Evolutionary conservation across 2,329 filamentous ascomycete genomes (phyloP), one percentile per base, ranked within the genome.

Genomic region (Pleomassaria siparia): DNA sequence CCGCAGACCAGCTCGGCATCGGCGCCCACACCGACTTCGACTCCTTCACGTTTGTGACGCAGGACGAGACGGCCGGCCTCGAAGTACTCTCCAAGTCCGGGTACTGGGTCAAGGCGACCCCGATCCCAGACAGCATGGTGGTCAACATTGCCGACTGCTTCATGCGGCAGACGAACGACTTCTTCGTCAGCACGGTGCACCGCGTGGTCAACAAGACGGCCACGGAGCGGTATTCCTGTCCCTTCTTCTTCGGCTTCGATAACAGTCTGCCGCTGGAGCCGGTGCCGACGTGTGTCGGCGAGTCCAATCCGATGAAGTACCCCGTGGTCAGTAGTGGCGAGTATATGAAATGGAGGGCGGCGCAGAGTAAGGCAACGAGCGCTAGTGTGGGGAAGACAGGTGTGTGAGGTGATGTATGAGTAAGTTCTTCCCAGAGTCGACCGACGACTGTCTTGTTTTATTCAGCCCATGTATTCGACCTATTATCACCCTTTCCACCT

Each of bases 151-250:
- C 64, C 0, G 61, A 70, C 46, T 67, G 62, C 40, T 55, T 78
- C 55, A 73, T 74, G 65, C 66, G 75, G 13, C 73, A 73, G 53
- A 76, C 74, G 1, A 78, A 79, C 46, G 75, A 73, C 42, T 49
- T 52, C 43, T 78, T 74, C 42, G 59, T 74, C 30, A 74, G 71
- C 32, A 76, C 73, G 1, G 69, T 77, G 16, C 76, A 76, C 47
- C 59, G 73, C 4, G 74, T 71, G 8, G 62, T 71, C 36, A 77
- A 76, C 43, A 50, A 54, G 28, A 44, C 42, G 8, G 67, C 64
- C 1, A 51, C 49, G 13, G 72, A 76, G 54, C 60, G 74, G 13
- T 58, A 74, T 40, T 72, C 67, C 25, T 74, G 46, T 65, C 74
- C 67, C 0, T 74, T 75, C 41, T 76, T 76, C 54, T 75, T 74